Evolutionary conservation across 2,329 filamentous ascomycete species (phyloP), one percentile per base, ranked within the genome.

Genomic region (Diplodia sapinea): DNA sequence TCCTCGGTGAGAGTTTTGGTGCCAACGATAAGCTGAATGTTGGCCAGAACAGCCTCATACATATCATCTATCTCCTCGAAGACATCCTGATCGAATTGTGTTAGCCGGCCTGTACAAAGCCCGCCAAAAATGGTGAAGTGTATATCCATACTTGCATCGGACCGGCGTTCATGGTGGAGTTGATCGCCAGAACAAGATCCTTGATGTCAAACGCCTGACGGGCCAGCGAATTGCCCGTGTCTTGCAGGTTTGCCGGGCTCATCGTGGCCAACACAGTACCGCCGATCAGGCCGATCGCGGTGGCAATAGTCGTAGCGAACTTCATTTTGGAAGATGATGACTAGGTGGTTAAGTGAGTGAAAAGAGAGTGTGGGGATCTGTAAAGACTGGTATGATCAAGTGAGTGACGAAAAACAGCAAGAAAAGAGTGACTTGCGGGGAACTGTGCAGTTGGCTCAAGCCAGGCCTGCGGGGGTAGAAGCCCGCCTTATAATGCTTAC

Each of bases 61-160:
- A 67, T 33, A 13, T 66, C 62, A 29, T 67, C 65, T n/a, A 66
- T 50, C 20, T 67, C 65, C 5, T 66, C 65, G 17, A 67, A 67
- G 12, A 67, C 49, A 29, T 67, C 56, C 64, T 66, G 11, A 13
- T 12, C 3, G 9, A 12, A 50, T 4, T 33, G 3, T 12, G 54
- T 36, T 20, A 56, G 17, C 15, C 17, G 15, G n/a, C 12, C n/a
- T 38, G 23, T 15, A 12, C 36, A 23, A 20, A 1, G 9, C 2
- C 7, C n/a, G n/a, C 12, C 13, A 3, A 4, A 7, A 15, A 6
- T 0, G 17, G 1, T 11, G 5, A 15, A 12, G 38, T 29, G 9
- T 20, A 9, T 20, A 9, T 23, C 2, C 54, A 7, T 40, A 63
- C 43, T 5, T 38, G 33, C 65, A 67, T 67, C 15, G 59, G 31